phyloP scores from a whole-genome alignment of 805 yeast species.

The Myxozyma neglecta region DNA sequence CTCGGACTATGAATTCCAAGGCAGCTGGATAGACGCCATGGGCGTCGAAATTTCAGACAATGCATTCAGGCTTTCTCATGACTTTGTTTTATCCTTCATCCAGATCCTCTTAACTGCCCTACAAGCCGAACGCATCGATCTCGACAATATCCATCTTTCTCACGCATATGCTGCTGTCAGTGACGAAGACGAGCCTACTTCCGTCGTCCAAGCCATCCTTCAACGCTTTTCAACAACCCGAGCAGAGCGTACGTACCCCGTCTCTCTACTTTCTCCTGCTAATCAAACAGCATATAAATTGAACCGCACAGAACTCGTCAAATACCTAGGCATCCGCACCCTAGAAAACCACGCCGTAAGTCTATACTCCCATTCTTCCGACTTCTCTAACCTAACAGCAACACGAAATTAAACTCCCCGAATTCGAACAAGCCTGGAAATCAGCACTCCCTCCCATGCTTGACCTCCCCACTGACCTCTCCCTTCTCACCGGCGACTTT shows the following conservation, averaged over 20 bases:
- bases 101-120: conserved; percentile 35
- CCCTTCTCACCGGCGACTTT: conserved; percentile 56
- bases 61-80: conserved; percentile 41
- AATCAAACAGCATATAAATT: conserved; percentile 41
- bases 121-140: conserved; percentile 30
- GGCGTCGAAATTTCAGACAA: conserved; percentile 55
- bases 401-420: conserved; percentile 3
- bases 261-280: neutral
- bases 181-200: conserved; percentile 42
- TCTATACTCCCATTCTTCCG: conserved; percentile 37
- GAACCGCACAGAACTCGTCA: conserved; percentile 48
- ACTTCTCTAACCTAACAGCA: neutral
- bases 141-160: conserved; percentile 28
- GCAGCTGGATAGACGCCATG: conserved; percentile 52
- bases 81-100: conserved; percentile 33
- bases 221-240: conserved; percentile 46
- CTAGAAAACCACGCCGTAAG: conserved; percentile 44
- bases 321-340: conserved; percentile 64
- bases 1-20: conserved; percentile 52
- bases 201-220: conserved; percentile 53
- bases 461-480: conserved; percentile 61
- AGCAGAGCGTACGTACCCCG: conserved; percentile 18
- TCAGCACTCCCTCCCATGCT: conserved; percentile 45
- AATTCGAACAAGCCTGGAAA: conserved; percentile 38
- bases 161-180: conserved; percentile 31